A percentile compares a stretch with the other conserved stretches of the same genome.
These are phyloP conservation scores for Daphne laureola DNA, from an alignment of 441 rosid species.

Conservation along the genomic window DNA sequence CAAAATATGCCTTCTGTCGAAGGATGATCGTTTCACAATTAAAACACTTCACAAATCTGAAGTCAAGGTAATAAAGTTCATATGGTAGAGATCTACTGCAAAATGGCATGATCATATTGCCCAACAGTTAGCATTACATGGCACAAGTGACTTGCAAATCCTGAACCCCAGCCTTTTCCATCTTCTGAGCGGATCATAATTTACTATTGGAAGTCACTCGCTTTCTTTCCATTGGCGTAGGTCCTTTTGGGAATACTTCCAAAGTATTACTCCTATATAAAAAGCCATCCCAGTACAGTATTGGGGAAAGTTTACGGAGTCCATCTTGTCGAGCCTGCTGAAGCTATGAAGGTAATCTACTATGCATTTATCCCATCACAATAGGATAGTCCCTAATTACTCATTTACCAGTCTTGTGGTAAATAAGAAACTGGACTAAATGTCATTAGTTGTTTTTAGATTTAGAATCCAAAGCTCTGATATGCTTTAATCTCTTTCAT, in stretches of 20 bases:
- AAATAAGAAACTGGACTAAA: no score
- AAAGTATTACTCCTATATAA: conserved; percentile 29
- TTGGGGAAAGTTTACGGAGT: conserved; percentile 34
- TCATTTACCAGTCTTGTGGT: no score
- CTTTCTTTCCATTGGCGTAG: conserved; percentile 17
- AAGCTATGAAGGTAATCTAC: conserved; percentile 31
- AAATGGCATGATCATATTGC: not conserved
- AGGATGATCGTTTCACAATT: conserved; percentile 32
- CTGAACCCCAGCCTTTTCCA: no score
- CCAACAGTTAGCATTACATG: no score
- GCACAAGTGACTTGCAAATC: no score
- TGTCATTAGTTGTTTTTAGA: no score
- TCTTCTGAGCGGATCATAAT: no score
- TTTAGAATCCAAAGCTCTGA: no score
- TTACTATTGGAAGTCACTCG: no score
- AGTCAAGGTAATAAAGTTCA: conserved; percentile 30
- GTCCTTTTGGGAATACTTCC: conserved; percentile 36
- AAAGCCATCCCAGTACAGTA: conserved; percentile 23
- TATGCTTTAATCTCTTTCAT: no score
- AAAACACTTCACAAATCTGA: conserved; percentile 46
- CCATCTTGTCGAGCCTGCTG: conserved; percentile 37
- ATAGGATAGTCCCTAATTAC: no score
- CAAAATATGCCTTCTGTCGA: conserved; percentile 23
- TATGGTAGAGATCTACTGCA: not conserved
- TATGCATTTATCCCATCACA: no score